Base-by-base conservation (phyloP, 352 stramenopile genomes). In the Achlya hypogyna region DNA sequence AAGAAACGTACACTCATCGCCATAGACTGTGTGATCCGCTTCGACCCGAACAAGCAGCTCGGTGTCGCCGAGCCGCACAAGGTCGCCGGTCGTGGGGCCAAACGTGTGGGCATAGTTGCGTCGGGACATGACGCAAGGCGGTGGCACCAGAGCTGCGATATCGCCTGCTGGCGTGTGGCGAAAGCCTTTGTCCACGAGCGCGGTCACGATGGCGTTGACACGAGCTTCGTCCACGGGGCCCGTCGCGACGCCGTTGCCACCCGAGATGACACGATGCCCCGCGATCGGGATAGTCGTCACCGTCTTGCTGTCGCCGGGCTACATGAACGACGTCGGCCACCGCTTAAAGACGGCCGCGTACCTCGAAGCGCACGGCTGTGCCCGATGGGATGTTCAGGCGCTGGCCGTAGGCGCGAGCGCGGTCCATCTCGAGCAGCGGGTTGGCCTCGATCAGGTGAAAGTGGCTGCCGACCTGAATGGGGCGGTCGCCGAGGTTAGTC, bases 361-460 rank as follows among this genome's bases (percentile, higher is more conserved):
- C 60, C 28, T 99, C 96, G 70, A 99, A 99, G 31, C 96, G 84
- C 28, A 98, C 91, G 16, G 91, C 89, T 9, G 90, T 93, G 9
- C 94, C 94, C 1, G 82, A 89, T 23, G 93, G 82, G 65, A 99
- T 96, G 78, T 98, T 98, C 0, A 99, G 76, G 4, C 95, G 84
- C 65, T 91, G 84, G n/a, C 95, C 95, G 72, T 98, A 96, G 5
- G 92, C 82, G 9, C 83, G 63, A 51, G 78, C 79, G 9, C 96
- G 89, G 73, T 98, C 94, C 79, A 99, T 98, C 51, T 88, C 76
- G n/a, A 99, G 75, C 58, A 90, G 89, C 65, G 84, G 83, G 74
- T 98, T 99, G 51, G 91, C 89, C 78, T 99, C 96, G 25, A 98
- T 86, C 73, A 99, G 97, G 67, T 97, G 91, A 75, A 97, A 99